Evolutionary conservation across 2,329 filamentous ascomycete genomes (phyloP).

Genomic region (Saccharata proteae): DNA sequence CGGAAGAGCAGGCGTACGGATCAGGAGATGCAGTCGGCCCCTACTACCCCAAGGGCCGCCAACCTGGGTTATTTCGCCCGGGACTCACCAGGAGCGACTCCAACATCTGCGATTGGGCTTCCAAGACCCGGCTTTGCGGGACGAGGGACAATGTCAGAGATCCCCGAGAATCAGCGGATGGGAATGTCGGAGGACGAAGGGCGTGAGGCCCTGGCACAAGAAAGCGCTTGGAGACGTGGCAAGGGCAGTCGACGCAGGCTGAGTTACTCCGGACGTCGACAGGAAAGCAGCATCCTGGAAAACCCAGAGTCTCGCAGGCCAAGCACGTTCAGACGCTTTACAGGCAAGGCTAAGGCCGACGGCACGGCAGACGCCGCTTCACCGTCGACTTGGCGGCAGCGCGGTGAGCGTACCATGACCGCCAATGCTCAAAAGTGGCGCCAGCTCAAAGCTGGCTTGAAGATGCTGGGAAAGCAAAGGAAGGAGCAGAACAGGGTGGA

Average conservation of each 20-base stretch:
- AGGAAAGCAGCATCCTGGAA: slow-evolving; percentile 21
- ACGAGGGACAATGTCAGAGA: slow-evolving; percentile 36
- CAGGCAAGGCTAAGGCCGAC: slow-evolving; percentile 22
- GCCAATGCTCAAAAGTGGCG: slow-evolving; percentile 70
- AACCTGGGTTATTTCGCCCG: slow-evolving; percentile 35
- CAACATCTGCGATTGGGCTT: slow-evolving; percentile 15
- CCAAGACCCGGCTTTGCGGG: slow-evolving; percentile 44
- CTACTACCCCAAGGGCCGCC: slow-evolving; percentile 50
- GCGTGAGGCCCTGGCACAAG: slow-evolving; percentile 32
- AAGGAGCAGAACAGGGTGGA: slow-evolving; percentile 79
- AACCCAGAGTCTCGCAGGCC: slow-evolving; percentile 27
- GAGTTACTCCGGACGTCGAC: slow-evolving; percentile 17
- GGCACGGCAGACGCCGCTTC: slow-evolving; percentile 26
- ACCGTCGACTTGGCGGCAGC: slow-evolving; percentile 30
- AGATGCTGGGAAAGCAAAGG: slow-evolving; percentile 61
- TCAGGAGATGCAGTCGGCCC: slow-evolving; percentile 49
- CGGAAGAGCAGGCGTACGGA: slow-evolving; percentile 49
- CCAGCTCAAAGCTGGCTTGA: slow-evolving; percentile 81
- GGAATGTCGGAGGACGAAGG: slow-evolving; percentile 41
- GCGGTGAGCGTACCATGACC: slow-evolving; percentile 34
- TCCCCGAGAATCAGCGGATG: slow-evolving; percentile 33
- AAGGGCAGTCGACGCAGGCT: slow-evolving; percentile 20
- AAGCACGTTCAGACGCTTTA: slow-evolving; percentile 34
- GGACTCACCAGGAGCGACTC: slow-evolving; percentile 22
- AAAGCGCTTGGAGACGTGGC: slow-evolving; percentile 34